Conservation (phyloP, 768 basidiomycete genomes). For the Chalciporus pseudorubinellus region DNA sequence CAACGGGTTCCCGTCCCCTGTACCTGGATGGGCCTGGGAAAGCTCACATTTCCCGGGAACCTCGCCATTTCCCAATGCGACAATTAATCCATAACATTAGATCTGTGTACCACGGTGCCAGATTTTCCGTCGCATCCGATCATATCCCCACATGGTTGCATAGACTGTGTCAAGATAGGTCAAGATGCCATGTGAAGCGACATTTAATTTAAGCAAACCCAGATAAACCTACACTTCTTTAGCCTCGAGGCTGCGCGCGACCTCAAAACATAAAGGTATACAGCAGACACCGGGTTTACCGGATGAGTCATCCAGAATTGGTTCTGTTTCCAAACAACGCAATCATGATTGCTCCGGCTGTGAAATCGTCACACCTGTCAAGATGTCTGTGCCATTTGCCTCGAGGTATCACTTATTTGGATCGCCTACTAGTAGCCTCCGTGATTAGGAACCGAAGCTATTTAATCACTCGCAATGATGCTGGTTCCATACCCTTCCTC, state of each 20-base stretch:
- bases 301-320: neutral
- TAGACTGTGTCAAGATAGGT: neutral
- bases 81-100: neutral
- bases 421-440: neutral
- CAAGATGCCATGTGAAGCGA: neutral
- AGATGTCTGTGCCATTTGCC: neutral
- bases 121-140: neutral
- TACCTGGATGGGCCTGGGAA: neutral
- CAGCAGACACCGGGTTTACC: too few species aligned
- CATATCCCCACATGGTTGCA: neutral
- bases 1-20: too few species aligned
- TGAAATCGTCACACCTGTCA: conserved; percentile 13
- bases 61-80: neutral
- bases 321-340: neutral
- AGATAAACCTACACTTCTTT: neutral
- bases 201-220: conserved; percentile 4
- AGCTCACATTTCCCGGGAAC: neutral
- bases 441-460: conserved; percentile 15
- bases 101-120: too few species aligned
- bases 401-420: conserved; percentile 1
- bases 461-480: conserved; percentile 14
- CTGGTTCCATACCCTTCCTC: neutral
- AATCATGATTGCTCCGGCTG: conserved; percentile 6
- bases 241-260: conserved; percentile 5
- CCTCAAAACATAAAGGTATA: neutral